Base-by-base conservation (phyloP, 768 basidiomycete genomes). In the Macrolepiota dolichaula region DNA sequence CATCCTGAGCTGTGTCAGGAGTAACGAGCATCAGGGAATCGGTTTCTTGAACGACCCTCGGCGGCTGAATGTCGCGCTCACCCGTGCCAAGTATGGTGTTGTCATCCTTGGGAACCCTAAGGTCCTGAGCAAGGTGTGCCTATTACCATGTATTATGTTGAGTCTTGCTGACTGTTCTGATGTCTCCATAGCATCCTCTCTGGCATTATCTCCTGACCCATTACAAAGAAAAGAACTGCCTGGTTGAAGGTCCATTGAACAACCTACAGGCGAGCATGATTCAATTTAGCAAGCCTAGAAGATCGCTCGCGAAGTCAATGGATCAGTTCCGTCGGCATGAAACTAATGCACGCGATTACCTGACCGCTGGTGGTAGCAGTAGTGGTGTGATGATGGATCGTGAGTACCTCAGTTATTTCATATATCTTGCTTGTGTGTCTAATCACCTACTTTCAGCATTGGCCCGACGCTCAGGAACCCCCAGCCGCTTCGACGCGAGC, bases 101-200 rank as follows among this genome's bases (percentile, higher is more conserved):
- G 97, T 99, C 53, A 98, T 99, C 68, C 81, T 99, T n/a, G 97
- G 97, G n/a, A 99, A 99, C 72, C 97, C 97, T 2, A 98, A 98
- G 73, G 96, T 99, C 59, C 79, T 99, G 52, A 97, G 94, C 88
- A 99, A 98, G 89, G 96, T 94, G 65, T 42, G 81, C 68, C 4
- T 19, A 37, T n/a, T 19, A 1, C n/a, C 32, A 54, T 17, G n/a
- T 9, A 58, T 55, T 56, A 51, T 59, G 57, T 53, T 47, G 5
- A 11, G 19, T 44, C 44, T 60, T 12, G 54, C 57, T 61, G 65
- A 64, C 51, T 64, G 32, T 49, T 32, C 11, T 5, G 38, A 13
- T 37, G n/a, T n/a, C 36, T 56, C 70, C 37, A 63, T 64, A 99
- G 96, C 97, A 99, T 70, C 95, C 96, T 4, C 81, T 99, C 13